Evolutionary conservation across 306 rosid genomes (phyloP).

Genomic region (Dryas alaskensis): DNA sequence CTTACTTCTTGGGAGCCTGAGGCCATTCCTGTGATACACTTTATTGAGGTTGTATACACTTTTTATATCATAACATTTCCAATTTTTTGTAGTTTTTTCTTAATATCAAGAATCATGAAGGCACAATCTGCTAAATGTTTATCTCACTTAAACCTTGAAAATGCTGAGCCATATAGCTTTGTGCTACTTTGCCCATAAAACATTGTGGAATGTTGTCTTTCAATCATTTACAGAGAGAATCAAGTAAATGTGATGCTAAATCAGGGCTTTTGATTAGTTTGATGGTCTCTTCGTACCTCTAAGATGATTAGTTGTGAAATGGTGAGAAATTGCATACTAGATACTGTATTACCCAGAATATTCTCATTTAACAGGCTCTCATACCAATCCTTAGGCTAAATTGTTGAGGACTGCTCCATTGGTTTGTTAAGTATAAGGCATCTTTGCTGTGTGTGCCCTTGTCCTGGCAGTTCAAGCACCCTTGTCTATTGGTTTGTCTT

Average conservation of each 20-base stretch:
- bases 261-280: neutral
- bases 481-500: no score
- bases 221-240: neutral
- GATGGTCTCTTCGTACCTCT: neutral
- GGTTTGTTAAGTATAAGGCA: neutral
- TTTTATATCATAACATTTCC: neutral
- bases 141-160: neutral
- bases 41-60: neutral
- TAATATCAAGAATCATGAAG: neutral
- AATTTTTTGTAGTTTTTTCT: neutral
- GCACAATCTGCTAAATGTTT: neutral
- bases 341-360: no score
- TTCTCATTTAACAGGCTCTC: neutral
- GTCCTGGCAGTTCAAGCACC: no score
- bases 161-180: neutral
- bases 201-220: no score
- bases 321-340: neutral
- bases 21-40: slow-evolving; percentile 13
- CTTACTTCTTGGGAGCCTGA: slow-evolving; percentile 12
- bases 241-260: neutral
- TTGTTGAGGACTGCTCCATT: slow-evolving; percentile 4
- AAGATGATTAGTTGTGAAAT: neutral
- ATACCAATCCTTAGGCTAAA: neutral
- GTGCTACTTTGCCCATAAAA: neutral
- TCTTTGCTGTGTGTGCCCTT: no score